phyloP scores from a whole-genome alignment of 352 stramenopile genomes.

The Halophytophthora polymorphica region DNA sequence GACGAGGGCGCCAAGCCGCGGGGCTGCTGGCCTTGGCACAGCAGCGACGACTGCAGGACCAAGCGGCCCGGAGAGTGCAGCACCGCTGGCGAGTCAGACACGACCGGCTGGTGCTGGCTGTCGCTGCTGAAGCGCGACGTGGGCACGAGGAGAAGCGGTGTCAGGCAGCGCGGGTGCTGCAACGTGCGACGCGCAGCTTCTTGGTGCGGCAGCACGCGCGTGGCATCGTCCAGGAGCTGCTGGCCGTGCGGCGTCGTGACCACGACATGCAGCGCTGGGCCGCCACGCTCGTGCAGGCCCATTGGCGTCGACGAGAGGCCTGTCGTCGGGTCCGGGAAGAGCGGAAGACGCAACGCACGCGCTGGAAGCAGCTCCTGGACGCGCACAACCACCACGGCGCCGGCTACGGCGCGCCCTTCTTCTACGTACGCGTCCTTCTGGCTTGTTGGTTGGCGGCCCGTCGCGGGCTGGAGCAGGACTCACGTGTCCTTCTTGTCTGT shows the following conservation, averaged over 20 bases:
- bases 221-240: slow-evolving; percentile 43
- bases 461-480: not conserved
- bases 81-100: slow-evolving; percentile 45
- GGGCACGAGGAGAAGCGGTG: slow-evolving; percentile 24
- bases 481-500: not conserved
- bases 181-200: slow-evolving; percentile 41
- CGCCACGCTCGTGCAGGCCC: slow-evolving; percentile 60
- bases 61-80: slow-evolving; percentile 43
- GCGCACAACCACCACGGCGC: slow-evolving; percentile 69
- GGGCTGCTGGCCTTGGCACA: slow-evolving; percentile 40
- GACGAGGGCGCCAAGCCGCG: slow-evolving; percentile 37
- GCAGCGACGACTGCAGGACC: slow-evolving; percentile 33
- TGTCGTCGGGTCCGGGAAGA: slow-evolving; percentile 26
- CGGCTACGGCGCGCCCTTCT: slow-evolving; percentile 85
- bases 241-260: slow-evolving; percentile 33
- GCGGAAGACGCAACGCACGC: slow-evolving; percentile 40
- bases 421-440: slow-evolving; percentile 63
- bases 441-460: not conserved
- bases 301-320: slow-evolving; percentile 55
- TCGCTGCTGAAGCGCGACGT: slow-evolving; percentile 37
- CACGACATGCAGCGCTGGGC: slow-evolving; percentile 70
- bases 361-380: slow-evolving; percentile 93
- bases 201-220: slow-evolving; percentile 42
- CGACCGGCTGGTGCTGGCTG: slow-evolving; percentile 38
- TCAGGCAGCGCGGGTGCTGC: slow-evolving; percentile 39